Percentiles rank a stretch among this genome's conserved stretches.
Conservation (phyloP, 164 flowering plant species). For the Kalanchoe fedtschenkoi region DNA sequence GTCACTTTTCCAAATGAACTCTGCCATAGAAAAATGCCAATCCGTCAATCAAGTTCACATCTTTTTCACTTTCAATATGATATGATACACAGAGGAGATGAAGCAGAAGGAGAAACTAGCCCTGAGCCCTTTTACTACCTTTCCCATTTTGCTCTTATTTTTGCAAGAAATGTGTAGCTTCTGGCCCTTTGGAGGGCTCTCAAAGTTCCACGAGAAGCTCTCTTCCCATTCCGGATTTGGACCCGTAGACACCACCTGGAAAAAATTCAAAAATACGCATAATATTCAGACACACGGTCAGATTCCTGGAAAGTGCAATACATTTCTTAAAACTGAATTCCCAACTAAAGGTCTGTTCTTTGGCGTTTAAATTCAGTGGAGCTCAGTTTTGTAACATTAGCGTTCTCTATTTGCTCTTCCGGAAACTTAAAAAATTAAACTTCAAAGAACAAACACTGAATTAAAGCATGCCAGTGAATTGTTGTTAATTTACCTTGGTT, state of each 20-base stretch:
- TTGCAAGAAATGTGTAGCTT: conserved; percentile 98
- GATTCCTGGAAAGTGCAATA: too few species aligned
- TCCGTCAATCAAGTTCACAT: neutral
- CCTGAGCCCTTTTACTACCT: too few species aligned
- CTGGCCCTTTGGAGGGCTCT: conserved; percentile 97
- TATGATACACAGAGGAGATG: neutral
- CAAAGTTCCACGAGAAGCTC: conserved; percentile 87
- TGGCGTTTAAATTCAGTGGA: too few species aligned
- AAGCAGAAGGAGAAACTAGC: neutral
- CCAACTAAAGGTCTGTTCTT: too few species aligned
- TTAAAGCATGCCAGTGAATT: neutral
- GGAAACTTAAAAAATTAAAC: too few species aligned
- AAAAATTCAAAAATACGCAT: neutral
- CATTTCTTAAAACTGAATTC: too few species aligned
- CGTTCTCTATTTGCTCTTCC: too few species aligned
- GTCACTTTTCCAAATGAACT: conserved; percentile 95
- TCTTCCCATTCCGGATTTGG: conserved; percentile 97
- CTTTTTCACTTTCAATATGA: neutral
- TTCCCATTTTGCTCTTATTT: conserved; percentile 98
- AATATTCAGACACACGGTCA: neutral
- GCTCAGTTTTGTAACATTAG: too few species aligned
- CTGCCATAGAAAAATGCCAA: conserved; percentile 27
- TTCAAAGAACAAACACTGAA: neutral
- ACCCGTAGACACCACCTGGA: conserved; percentile 81
- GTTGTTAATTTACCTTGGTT: conserved; percentile 48